Evolutionary conservation across 1,284 basidiomycete species (phyloP), one percentile per base, ranked within the genome.

Genomic region (Apiotrichum mycotoxinovorans): DNA sequence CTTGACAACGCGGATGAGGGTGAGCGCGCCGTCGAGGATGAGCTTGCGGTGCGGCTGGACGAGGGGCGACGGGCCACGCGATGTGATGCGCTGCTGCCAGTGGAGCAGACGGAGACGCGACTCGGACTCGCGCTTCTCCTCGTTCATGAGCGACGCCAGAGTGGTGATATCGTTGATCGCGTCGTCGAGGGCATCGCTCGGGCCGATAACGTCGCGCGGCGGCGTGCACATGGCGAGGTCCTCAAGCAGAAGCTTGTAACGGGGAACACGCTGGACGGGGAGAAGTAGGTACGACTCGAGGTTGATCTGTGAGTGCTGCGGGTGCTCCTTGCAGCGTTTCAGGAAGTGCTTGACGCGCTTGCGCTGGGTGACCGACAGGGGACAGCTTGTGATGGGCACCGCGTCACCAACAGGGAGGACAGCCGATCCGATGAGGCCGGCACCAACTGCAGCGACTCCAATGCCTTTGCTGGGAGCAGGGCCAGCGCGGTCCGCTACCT

Each of bases 1-100:
- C 66, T 93, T 87, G 52, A 97, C 91, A 44, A 96, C 87, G 27
- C 92, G 85, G 14, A 88, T 91, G 35, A 98, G 80, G 51, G 87
- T 80, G 47, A 96, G 77, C 22, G 83, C 80, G 17, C 93, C 93
- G 68, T 94, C 91, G 84, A 93, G 87, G 57, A 93, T 88, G 38
- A 93, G 83, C 57, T 84, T 90, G 82, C 95, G 86, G 79, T 99
- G 96, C 17, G 95, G 96, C 75, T 98, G 96, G 27, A 99, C 96
- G 42, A 99, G 81, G 12, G 96, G 94, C 58, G 91, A 94, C 4
- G 92, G 90, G 74, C 96, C 96, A 67, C 85, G 88, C 26, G 91
- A 91, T 42, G 87, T 83, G 68, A 98, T 96, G 65, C 91, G 83
- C 51, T 86, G 77, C 79, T 98, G 95, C 96, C 96, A 79, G 68